Conservation (phyloP, 768 basidiomycete genomes). For the Pleurotus citrinopileatus region DNA sequence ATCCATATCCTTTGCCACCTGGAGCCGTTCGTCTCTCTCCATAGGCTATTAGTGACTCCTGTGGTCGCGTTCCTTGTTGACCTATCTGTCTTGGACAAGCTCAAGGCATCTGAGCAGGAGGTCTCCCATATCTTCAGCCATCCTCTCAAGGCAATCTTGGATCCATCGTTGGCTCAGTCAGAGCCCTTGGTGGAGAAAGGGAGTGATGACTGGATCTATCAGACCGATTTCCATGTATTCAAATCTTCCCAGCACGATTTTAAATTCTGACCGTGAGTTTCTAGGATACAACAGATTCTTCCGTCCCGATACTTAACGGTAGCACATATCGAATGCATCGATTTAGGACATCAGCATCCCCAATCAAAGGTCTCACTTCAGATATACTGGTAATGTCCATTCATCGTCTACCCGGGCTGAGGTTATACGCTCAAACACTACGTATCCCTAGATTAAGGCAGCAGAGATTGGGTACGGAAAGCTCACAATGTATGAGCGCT, state of each 20-base stretch:
- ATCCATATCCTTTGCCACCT: constrained; percentile 60
- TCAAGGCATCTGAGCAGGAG: constrained; percentile 61
- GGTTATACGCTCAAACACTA: neutral
- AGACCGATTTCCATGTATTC: constrained; percentile 68
- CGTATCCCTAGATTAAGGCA: constrained; percentile 50
- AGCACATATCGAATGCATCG: constrained; percentile 79
- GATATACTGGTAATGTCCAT: constrained; percentile 66
- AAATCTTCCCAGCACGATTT: constrained; percentile 5
- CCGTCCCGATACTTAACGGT: constrained; percentile 43
- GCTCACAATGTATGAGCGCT: constrained; percentile 50
- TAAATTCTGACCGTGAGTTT: neutral
- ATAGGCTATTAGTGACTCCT: constrained; percentile 72
- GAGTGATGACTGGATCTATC: constrained; percentile 78
- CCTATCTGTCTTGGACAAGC: constrained; percentile 41
- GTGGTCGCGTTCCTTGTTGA: constrained; percentile 70
- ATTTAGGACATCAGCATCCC: constrained; percentile 73
- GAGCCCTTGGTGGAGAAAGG: constrained; percentile 55
- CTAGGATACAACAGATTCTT: constrained; percentile 57
- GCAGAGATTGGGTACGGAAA: constrained; percentile 65
- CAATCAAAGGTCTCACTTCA: constrained; percentile 81
- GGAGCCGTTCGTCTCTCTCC: constrained; percentile 67
- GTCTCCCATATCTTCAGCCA: constrained; percentile 81
- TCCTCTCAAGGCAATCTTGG: constrained; percentile 69
- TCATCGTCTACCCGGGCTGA: constrained; percentile 1
- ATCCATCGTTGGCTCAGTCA: constrained; percentile 46